Evolutionary conservation across 2,329 filamentous ascomycete genomes (phyloP).

Genomic region (Paracoccidioides brasiliensis): DNA sequence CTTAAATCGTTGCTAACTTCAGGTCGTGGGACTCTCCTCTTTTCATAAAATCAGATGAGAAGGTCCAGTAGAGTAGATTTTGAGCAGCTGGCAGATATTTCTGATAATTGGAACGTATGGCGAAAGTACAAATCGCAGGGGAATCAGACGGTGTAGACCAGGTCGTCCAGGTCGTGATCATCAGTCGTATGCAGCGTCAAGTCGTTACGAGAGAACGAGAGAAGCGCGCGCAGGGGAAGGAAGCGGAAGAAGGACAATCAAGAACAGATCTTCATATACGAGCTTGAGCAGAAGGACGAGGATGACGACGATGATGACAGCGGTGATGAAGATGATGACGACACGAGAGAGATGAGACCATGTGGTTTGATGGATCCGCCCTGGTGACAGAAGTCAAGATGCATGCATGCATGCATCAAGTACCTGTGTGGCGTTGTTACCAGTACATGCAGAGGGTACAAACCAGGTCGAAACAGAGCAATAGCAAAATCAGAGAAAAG

Average conservation of each 20-base stretch:
- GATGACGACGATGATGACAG: no score
- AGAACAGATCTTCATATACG: no score
- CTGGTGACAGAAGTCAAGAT: background rate
- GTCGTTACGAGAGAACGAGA: background rate
- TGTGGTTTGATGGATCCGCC: background rate
- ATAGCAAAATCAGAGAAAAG: background rate
- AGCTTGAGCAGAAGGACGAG: no score
- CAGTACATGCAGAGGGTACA: background rate
- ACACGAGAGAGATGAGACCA: background rate
- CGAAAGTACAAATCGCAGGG: background rate
- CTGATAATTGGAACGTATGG: no score
- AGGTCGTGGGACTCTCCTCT: no score
- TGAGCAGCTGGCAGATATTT: no score
- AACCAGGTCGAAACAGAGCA: constrained; percentile 4
- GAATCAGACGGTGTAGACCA: background rate
- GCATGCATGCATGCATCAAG: background rate
- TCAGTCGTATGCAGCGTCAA: constrained; percentile 1
- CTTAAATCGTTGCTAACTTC: background rate
- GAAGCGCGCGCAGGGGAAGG: background rate
- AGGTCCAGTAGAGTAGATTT: background rate
- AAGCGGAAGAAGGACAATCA: no score
- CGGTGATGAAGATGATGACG: background rate
- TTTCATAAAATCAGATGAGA: background rate
- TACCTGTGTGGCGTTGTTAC: background rate
- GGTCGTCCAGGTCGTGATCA: background rate